These are phyloP conservation scores for Mycena amicta DNA, from an alignment of 768 basidiomycete genomes.

Conservation along the genomic window DNA sequence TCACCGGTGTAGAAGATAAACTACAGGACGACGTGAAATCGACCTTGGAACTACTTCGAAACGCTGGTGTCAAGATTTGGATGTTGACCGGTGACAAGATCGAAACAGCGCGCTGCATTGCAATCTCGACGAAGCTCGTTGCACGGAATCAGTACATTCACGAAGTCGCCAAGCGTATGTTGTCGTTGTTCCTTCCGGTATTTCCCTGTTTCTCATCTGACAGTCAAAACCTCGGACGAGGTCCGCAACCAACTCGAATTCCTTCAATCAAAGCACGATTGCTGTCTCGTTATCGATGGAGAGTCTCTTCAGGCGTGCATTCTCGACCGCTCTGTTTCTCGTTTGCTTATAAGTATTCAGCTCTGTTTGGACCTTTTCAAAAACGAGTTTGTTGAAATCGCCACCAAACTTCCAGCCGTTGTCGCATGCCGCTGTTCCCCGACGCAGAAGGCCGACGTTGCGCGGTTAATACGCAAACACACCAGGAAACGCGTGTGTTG, in stretches of 20 bases:
- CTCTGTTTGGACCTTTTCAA: constrained; percentile 89
- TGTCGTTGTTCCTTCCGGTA: constrained; percentile 8
- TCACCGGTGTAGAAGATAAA: constrained; percentile 99
- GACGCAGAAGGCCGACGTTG: constrained; percentile 98
- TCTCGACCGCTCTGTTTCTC: background rate
- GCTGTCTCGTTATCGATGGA: constrained; percentile 97
- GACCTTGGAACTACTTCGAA: constrained; percentile 88
- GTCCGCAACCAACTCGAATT: constrained; percentile 90
- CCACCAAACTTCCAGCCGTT: constrained; percentile 93
- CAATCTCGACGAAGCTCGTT: constrained; percentile 95
- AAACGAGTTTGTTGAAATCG: constrained; percentile 93
- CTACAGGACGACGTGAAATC: constrained; percentile 95
- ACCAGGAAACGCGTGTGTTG: constrained; percentile 97
- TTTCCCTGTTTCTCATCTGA: background rate
- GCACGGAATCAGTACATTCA: constrained; percentile 97
- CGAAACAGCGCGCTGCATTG: constrained; percentile 97
- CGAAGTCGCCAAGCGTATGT: constrained; percentile 88
- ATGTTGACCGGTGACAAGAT: constrained; percentile 99
- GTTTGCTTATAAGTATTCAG: constrained; percentile 39
- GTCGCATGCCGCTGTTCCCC: constrained; percentile 98
- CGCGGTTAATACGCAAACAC: constrained; percentile 84
- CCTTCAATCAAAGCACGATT: constrained; percentile 91
- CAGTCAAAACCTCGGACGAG: constrained; percentile 80
- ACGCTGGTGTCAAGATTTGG: constrained; percentile 99
- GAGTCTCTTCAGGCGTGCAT: constrained; percentile 84